These are phyloP conservation scores for Chlorella sp. DNA, from an alignment of 139 green algal genomes.

Conservation along the genomic window DNA sequence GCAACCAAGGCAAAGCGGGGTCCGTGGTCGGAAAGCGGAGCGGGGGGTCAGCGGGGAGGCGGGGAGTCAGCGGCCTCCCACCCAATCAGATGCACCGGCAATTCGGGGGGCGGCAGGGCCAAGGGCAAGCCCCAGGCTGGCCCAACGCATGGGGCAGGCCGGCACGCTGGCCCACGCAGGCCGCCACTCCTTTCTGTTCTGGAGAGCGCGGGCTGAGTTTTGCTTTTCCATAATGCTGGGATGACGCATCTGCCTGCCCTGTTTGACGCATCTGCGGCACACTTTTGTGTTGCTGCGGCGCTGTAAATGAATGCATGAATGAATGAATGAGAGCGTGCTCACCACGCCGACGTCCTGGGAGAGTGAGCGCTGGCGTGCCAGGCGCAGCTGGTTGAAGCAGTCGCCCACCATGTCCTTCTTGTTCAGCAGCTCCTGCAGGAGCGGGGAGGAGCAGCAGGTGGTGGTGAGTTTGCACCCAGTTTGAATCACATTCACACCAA, in stretches of 20 bases:
- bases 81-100: not conserved
- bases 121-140: not conserved
- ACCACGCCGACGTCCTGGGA: not conserved
- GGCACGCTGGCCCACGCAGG: not conserved
- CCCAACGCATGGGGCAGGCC: not conserved
- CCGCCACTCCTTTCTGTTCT: too few relatives aligned
- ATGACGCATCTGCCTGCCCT: too few relatives aligned
- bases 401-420: slow-evolving; percentile 96
- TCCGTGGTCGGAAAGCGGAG: too few relatives aligned
- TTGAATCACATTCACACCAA: too few relatives aligned
- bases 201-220: too few relatives aligned
- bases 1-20: not conserved
- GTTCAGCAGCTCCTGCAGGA: slow-evolving; percentile 78
- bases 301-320: too few relatives aligned
- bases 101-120: not conserved
- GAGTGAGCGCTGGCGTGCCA: slow-evolving; percentile 54
- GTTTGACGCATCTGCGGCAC: too few relatives aligned
- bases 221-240: too few relatives aligned
- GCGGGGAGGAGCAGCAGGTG: not conserved
- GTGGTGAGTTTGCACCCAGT: too few relatives aligned
- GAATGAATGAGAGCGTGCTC: not conserved
- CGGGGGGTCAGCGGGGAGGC: not conserved
- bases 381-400: slow-evolving; percentile 91
- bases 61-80: too few relatives aligned
- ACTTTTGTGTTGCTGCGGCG: too few relatives aligned